Conservation (phyloP, 176 grass and related monocot genomes). For the Juncus inflexus region DNA sequence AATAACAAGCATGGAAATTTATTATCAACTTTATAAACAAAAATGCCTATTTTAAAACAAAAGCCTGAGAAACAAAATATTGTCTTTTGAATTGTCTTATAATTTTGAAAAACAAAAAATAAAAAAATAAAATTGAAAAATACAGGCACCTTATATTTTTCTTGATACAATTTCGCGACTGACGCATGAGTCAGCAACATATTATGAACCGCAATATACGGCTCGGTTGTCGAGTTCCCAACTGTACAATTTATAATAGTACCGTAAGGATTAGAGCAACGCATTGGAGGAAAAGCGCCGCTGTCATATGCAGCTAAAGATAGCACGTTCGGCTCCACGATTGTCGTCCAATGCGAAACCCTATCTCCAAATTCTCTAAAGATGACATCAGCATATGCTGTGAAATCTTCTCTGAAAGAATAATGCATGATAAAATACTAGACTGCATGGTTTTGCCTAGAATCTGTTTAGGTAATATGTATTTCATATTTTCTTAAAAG, state of each 20-base stretch:
- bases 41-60: too few species aligned
- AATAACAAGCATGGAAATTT: too few species aligned
- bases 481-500: too few species aligned
- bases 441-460: background rate
- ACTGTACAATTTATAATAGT: slow-evolving; percentile 22
- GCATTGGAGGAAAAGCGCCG: slow-evolving; percentile 51
- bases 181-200: slow-evolving; percentile 55
- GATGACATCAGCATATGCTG: slow-evolving; percentile 57
- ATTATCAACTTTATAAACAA: too few species aligned
- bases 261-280: slow-evolving; percentile 61
- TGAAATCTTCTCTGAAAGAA: slow-evolving; percentile 65
- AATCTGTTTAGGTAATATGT: too few species aligned
- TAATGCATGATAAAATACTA: background rate
- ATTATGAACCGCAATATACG: slow-evolving; percentile 50
- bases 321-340: slow-evolving; percentile 59
- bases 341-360: slow-evolving; percentile 66
- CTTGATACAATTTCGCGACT: slow-evolving; percentile 47
- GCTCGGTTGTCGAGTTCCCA: slow-evolving; percentile 71
- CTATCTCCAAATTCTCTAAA: slow-evolving; percentile 79
- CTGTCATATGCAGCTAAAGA: slow-evolving; percentile 47
- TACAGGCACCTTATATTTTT: slow-evolving; percentile 49
- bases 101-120: background rate
- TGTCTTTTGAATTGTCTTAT: background rate
- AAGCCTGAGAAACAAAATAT: too few species aligned
- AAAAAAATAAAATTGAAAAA: background rate